These are phyloP conservation scores for Colletotrichum sp. DNA, from an alignment of 2,329 filamentous ascomycete species.

Conservation along the genomic window DNA sequence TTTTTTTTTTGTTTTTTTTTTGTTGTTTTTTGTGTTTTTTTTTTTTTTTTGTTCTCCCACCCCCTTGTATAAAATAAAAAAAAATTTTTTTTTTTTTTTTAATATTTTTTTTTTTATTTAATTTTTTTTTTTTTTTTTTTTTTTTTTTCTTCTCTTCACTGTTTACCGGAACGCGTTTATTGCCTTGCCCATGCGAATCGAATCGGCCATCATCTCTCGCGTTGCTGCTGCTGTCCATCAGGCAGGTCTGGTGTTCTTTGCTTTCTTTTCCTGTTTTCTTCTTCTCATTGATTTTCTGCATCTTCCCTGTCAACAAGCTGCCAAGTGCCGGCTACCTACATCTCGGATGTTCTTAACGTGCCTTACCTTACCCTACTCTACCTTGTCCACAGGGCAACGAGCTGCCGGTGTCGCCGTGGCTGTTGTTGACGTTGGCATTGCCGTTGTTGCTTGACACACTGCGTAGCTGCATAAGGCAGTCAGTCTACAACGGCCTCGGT, in stretches of 20 bases:
- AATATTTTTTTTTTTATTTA: too few species aligned
- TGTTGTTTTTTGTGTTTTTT: too few species aligned
- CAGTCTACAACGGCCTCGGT: background rate
- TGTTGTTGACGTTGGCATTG: background rate
- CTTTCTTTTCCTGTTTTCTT: background rate
- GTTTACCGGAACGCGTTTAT: background rate
- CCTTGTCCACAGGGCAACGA: background rate
- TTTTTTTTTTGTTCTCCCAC: too few species aligned
- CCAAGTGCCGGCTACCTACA: constrained; percentile 20
- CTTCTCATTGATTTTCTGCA: background rate
- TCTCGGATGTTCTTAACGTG: background rate
- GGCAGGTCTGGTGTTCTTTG: background rate
- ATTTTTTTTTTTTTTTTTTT: too few species aligned
- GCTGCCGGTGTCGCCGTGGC: background rate
- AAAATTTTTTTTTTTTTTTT: too few species aligned
- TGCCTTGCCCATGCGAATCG: background rate
- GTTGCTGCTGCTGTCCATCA: background rate
- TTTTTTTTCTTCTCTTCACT: too few species aligned
- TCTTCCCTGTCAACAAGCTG: constrained; percentile 12
- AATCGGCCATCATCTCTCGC: background rate
- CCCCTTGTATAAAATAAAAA: too few species aligned
- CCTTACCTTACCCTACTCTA: background rate
- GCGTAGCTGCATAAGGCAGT: background rate
- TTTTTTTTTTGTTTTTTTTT: too few species aligned
- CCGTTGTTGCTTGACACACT: background rate